Percentiles rank a stretch among this genome's conserved stretches.
Evolutionary conservation across 352 stramenopile species (phyloP).

Genomic region (Phytopythium aichiense): DNA sequence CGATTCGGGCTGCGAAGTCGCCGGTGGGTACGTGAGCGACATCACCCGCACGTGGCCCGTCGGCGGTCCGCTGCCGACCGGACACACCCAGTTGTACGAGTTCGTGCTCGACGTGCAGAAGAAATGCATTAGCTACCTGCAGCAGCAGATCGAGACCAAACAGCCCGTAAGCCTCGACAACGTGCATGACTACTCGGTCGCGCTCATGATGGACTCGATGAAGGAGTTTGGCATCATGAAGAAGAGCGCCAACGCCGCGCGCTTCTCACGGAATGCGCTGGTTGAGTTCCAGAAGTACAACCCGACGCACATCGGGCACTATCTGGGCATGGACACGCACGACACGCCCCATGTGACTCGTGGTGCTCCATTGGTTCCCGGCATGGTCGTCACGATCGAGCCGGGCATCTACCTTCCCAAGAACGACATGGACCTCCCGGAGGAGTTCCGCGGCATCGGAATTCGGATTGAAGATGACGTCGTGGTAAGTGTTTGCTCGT

Average conservation of each 20-base stretch:
- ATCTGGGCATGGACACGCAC: conserved; percentile 81
- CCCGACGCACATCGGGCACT: conserved; percentile 83
- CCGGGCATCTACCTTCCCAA: conserved; percentile 82
- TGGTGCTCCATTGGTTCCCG: conserved; percentile 44
- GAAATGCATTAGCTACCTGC: conserved; percentile 56
- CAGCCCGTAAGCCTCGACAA: conserved; percentile 63
- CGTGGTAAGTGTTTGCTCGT: conserved; percentile 38
- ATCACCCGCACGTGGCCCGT: conserved; percentile 82
- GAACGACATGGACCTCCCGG: conserved; percentile 54
- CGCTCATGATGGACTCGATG: conserved; percentile 66
- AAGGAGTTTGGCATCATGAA: conserved; percentile 60
- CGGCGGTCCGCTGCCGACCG: conserved; percentile 32
- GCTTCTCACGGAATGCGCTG: conserved; percentile 29
- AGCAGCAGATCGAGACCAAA: conserved; percentile 35
- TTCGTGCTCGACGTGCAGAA: conserved; percentile 80
- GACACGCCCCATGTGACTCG: conserved; percentile 74
- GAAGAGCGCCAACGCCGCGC: conserved; percentile 15
- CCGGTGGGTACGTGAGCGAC: conserved; percentile 74
- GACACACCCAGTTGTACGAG: conserved; percentile 65
- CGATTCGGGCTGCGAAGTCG: conserved; percentile 77
- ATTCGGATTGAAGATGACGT: conserved; percentile 87
- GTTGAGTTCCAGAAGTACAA: conserved; percentile 80
- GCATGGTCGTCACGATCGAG: conserved; percentile 84
- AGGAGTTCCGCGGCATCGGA: conserved; percentile 76
- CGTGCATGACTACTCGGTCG: conserved; percentile 69